Percentiles rank a stretch among this genome's conserved stretches.
phyloP scores from a whole-genome alignment of 176 grass and related monocot species.

The Avena insularis region DNA sequence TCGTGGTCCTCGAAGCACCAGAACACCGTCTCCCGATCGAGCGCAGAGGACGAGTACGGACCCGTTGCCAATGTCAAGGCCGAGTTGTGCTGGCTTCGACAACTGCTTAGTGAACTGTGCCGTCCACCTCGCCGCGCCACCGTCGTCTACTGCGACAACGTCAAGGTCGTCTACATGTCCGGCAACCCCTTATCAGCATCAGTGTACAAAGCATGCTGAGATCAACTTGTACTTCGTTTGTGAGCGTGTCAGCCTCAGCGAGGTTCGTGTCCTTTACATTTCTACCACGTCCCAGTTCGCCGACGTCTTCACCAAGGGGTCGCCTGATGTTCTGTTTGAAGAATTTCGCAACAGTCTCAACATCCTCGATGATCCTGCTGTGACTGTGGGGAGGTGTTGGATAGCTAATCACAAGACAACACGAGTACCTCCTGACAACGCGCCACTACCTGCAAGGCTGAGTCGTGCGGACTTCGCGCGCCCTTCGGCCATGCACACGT shows the following conservation, averaged over 20 bases:
- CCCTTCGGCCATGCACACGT: too few species aligned
- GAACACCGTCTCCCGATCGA: background rate
- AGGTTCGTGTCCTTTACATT: background rate
- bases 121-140: background rate
- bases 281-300: background rate
- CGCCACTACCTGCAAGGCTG: too few species aligned
- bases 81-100: background rate
- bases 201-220: background rate
- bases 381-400: background rate
- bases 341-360: background rate
- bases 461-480: too few species aligned
- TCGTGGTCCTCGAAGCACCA: background rate
- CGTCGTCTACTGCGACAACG: background rate
- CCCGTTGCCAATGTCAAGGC: background rate
- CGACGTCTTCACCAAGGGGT: background rate
- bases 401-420: too few species aligned
- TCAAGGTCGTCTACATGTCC: background rate
- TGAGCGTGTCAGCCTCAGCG: background rate
- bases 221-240: background rate
- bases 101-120: background rate
- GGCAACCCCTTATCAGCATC: background rate
- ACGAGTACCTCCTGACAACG: too few species aligned
- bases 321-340: background rate
- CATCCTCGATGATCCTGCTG: background rate
- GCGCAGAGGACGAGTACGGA: background rate